Evolutionary conservation across 345 rosid genomes (phyloP), one percentile per base, ranked within the genome.

Genomic region (Conringia planisiliqua): DNA sequence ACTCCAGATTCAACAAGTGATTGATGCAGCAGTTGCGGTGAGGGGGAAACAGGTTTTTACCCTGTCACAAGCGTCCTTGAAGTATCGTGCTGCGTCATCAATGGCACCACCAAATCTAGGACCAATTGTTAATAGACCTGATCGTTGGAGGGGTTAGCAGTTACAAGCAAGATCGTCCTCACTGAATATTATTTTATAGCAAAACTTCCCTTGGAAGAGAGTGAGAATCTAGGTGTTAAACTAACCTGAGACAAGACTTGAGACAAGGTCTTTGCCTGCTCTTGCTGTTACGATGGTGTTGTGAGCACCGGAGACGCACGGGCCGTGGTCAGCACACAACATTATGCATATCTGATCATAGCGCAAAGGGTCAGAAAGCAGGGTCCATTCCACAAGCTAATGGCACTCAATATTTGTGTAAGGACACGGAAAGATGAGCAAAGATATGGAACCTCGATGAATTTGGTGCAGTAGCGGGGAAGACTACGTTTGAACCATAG

Each of bases 41-140:
- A 27, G 70, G 6, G 36, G 10, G 42, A 24, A 7, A 43, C 43
- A 7, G 29, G 13, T 6, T 44, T 81, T 80, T 85, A 90, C 97
- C 84, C 82, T 86, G 75, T 92, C 96, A 62, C 86, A 91, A 73
- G 96, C 99, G 84, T 94, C 99, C 84, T 94, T 92, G 71, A 94
- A 94, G 85, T 89, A 94, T 73, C 97, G 88, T 65, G 99, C 97
- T 64, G 96, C 97, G 67, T 95, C 99, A 72, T 95, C 97, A 80
- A 95, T 86, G 60, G 99, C 99, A 76, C 97, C 97, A 79, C 97
- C 99, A 75, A 95, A 95, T 82, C 97, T 87, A 4, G 97, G 99
- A 70, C 99, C 99, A 68, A 95, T 92, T 12, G 97, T 95, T 42
- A 95, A 84, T 84, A 95, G 84, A 79, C 99, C 98, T 90, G 88